These are phyloP conservation scores for Monosporozyma siamensis DNA, from an alignment of 805 yeast species.

Conservation along the genomic window DNA sequence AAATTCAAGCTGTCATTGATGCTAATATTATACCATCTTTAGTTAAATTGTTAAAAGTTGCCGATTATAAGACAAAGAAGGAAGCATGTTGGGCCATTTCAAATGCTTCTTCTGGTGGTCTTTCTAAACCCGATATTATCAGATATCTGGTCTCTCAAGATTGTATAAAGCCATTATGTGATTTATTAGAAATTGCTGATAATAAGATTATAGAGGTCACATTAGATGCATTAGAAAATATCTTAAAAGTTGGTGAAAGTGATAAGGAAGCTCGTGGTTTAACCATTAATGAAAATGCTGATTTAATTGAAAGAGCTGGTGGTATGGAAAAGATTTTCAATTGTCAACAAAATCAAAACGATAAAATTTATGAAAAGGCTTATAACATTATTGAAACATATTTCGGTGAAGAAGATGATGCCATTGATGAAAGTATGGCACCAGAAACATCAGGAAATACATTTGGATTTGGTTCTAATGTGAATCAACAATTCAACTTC, in stretches of 20 bases:
- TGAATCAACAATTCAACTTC: conserved; percentile 38
- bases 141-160: conserved; percentile 90
- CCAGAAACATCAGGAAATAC: conserved; percentile 74
- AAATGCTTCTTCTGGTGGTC: conserved; percentile 94
- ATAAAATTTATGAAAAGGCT: conserved; percentile 86
- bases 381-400: conserved; percentile 83
- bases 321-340: conserved; percentile 94
- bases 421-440: conserved; percentile 65
- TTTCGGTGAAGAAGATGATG: conserved; percentile 73
- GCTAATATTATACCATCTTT: conserved; percentile 88
- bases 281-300: conserved; percentile 73
- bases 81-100: conserved; percentile 99
- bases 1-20: conserved; percentile 94
- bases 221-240: conserved; percentile 88
- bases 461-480: conserved; percentile 75
- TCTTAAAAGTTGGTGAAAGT: conserved; percentile 86
- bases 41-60: conserved; percentile 66
- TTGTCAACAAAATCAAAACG: conserved; percentile 86
- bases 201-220: conserved; percentile 89
- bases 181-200: conserved; percentile 79
- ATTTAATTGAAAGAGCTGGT: conserved; percentile 94
- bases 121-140: conserved; percentile 85
- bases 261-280: conserved; percentile 72
- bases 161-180: conserved; percentile 95
- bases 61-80: conserved; percentile 92